phyloP scores from a whole-genome alignment of 495 filamentous ascomycete species.

The Penicillium lividum region DNA sequence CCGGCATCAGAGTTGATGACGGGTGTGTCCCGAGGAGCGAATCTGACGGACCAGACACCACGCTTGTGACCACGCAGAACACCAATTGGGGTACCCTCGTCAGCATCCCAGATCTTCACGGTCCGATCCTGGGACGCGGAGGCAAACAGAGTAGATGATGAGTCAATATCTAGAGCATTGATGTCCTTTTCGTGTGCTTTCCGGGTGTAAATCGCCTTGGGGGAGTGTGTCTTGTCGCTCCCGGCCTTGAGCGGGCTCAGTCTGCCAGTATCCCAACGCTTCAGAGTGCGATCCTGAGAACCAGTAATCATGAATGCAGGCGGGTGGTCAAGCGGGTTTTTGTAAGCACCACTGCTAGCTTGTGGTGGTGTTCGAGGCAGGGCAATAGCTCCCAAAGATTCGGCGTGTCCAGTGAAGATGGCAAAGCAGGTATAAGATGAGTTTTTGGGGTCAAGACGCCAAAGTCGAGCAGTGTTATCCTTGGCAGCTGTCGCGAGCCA shows the following conservation, averaged over 20 bases:
- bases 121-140: conserved; percentile 95
- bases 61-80: conserved; percentile 88
- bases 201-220: conserved; percentile 72
- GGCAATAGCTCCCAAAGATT: conserved; percentile 90
- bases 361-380: conserved; percentile 69
- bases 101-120: conserved; percentile 91
- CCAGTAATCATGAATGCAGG: conserved; percentile 85
- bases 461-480: conserved; percentile 91
- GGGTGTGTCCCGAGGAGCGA: conserved; percentile 76
- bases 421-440: conserved; percentile 77
- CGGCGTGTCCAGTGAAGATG: conserved; percentile 85
- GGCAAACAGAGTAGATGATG: conserved; percentile 72
- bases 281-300: conserved; percentile 91
- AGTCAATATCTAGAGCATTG: conserved; percentile 84
- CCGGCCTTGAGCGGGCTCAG: conserved; percentile 34
- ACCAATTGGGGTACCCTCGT: conserved; percentile 84
- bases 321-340: conserved; percentile 71
- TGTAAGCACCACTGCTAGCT: conserved; percentile 60
- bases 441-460: conserved; percentile 78
- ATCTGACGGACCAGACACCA: conserved; percentile 93
- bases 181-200: conserved; percentile 99
- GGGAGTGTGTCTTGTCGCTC: conserved; percentile 37
- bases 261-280: conserved; percentile 76
- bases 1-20: conserved; percentile 68
- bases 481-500: conserved; percentile 97